Conservation (phyloP, 371 early-diverging fungal species). For the Nosema muscidifuracis region DNA sequence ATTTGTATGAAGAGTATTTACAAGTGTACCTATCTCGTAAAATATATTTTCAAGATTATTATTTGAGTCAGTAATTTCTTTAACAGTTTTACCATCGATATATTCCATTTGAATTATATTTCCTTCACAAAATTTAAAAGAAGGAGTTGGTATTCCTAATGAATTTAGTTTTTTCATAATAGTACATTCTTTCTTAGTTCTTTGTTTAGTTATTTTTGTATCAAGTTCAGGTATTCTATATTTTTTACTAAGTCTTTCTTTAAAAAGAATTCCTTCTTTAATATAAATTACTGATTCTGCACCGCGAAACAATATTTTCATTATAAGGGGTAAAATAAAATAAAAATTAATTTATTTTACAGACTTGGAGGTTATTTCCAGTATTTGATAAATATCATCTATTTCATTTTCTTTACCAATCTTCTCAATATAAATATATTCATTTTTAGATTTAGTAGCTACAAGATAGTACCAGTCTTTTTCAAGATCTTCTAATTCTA, state of each 20-base stretch:
- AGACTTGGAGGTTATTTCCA: neutral
- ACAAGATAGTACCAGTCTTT: constrained; percentile 21
- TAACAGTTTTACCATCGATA: constrained; percentile 46
- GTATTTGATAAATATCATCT: constrained; percentile 7
- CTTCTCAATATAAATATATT: constrained; percentile 30
- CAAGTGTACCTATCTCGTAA: constrained; percentile 25
- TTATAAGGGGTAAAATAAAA: constrained; percentile 3
- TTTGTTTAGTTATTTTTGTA: constrained; percentile 40
- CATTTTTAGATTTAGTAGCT: constrained; percentile 14
- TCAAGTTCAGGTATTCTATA: constrained; percentile 59
- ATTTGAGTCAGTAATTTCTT: constrained; percentile 10
- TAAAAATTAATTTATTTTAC: too few species aligned
- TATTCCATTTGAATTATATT: constrained; percentile 56
- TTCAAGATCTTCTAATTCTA: constrained; percentile 10
- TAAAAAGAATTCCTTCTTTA: constrained; percentile 37
- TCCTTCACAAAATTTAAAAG: neutral
- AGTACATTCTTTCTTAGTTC: constrained; percentile 52
- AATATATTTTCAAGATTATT: constrained; percentile 14
- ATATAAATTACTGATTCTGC: constrained; percentile 59
- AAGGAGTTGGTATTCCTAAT: constrained; percentile 33
- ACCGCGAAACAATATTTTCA: constrained; percentile 51
- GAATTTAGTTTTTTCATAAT: constrained; percentile 47
- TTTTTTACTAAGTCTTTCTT: constrained; percentile 52
- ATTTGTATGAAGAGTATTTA: constrained; percentile 73
- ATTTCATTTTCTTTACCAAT: constrained; percentile 3